A percentile compares a stretch with the other conserved stretches of the same genome.
phyloP scores from a whole-genome alignment of 2,329 filamentous ascomycete genomes.

The Cryoendolithus antarcticus region DNA sequence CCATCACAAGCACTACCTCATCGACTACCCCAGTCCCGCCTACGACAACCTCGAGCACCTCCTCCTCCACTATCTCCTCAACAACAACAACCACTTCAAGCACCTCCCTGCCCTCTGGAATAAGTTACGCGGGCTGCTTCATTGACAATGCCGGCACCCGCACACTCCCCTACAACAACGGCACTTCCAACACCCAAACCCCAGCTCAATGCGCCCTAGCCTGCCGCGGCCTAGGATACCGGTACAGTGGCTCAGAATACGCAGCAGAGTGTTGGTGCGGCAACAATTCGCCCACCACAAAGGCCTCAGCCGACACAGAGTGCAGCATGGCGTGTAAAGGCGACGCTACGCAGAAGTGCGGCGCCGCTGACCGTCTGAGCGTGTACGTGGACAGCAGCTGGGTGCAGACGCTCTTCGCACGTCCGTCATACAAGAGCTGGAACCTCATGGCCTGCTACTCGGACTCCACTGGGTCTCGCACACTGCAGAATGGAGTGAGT shows the following conservation, averaged over 20 bases:
- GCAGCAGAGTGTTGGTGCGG: slow-evolving; percentile 21
- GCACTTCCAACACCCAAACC: slow-evolving; percentile 11
- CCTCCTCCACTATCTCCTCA: slow-evolving; percentile 1
- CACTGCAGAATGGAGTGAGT: slow-evolving; percentile 9
- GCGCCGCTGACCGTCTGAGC: slow-evolving; percentile 15
- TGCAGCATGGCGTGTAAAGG: slow-evolving; percentile 19
- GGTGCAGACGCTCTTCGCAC: slow-evolving; percentile 15
- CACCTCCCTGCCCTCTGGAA: slow-evolving; percentile 9
- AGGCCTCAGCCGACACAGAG: slow-evolving; percentile 3
- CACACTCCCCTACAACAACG: slow-evolving; percentile 10
- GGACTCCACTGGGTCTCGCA: slow-evolving; percentile 11
- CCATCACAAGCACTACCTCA: slow-evolving; percentile 1
- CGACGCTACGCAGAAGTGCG: slow-evolving; percentile 19
- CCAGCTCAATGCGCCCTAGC: slow-evolving; percentile 13
- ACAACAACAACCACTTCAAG: slow-evolving; percentile 1
- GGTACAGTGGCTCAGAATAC: slow-evolving; percentile 24
- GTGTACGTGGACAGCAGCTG: slow-evolving; percentile 13
- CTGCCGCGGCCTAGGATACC: slow-evolving; percentile 15
- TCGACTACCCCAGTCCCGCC: not conserved
- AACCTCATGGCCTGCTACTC: slow-evolving; percentile 16
- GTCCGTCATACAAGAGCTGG: slow-evolving; percentile 12
- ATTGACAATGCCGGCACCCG: slow-evolving; percentile 13
- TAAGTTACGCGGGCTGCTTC: slow-evolving; percentile 18
- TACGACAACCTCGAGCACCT: slow-evolving; percentile 1
- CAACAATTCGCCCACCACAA: slow-evolving; percentile 7